These are phyloP conservation scores for Cryptococcus hybrid DNA, from an alignment of 1,284 basidiomycete species.

Conservation along the genomic window DNA sequence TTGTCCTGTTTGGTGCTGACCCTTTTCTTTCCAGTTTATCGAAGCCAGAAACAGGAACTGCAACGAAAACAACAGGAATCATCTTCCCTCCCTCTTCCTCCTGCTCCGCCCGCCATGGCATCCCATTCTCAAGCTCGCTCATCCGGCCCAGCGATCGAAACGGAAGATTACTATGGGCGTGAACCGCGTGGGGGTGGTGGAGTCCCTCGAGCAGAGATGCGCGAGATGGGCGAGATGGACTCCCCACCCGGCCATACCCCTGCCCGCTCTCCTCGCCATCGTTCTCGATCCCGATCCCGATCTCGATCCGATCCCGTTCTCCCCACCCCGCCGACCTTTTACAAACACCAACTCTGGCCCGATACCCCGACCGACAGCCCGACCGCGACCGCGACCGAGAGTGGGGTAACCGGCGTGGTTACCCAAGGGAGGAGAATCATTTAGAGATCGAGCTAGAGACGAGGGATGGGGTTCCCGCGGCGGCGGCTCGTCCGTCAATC, in stretches of 20 bases:
- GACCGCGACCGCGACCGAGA: neutral
- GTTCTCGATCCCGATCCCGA: too few relatives aligned
- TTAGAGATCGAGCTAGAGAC: neutral
- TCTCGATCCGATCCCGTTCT: too few relatives aligned
- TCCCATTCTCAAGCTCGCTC: slow-evolving; percentile 13
- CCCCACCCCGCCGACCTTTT: too few relatives aligned
- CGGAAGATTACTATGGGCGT: neutral
- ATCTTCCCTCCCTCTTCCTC: neutral
- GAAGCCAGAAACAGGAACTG: slow-evolving; percentile 94
- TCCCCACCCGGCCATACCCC: neutral
- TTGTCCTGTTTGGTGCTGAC: neutral
- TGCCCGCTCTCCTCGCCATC: too few relatives aligned
- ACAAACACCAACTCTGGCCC: too few relatives aligned
- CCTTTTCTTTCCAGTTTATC: slow-evolving; percentile 58
- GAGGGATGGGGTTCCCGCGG: neutral
- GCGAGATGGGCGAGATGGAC: slow-evolving; percentile 5
- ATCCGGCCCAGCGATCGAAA: too few relatives aligned
- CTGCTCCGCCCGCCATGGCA: slow-evolving; percentile 5
- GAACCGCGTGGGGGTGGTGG: slow-evolving; percentile 1
- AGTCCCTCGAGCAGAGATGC: slow-evolving; percentile 4
- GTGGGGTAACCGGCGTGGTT: neutral
- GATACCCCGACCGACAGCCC: too few relatives aligned
- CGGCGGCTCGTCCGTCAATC: neutral
- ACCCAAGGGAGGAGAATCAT: slow-evolving; percentile 7
- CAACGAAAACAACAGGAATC: slow-evolving; percentile 59